phyloP scores from a whole-genome alignment of 2,329 filamentous ascomycete genomes.

The Xylariaceae sp. region DNA sequence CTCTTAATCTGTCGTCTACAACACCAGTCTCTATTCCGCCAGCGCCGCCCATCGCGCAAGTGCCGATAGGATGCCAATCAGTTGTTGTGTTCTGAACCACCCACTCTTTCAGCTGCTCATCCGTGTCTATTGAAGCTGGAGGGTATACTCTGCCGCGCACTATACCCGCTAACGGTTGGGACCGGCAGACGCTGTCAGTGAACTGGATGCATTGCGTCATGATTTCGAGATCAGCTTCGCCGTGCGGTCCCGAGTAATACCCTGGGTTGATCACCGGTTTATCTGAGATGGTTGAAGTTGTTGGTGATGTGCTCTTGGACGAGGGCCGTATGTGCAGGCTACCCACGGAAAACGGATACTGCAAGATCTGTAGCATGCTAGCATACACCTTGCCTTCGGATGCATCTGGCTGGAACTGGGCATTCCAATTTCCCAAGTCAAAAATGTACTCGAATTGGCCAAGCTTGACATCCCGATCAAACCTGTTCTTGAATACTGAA shows the following conservation, averaged over 20 bases:
- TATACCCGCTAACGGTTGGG: constrained; percentile 46
- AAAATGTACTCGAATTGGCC: constrained; percentile 59
- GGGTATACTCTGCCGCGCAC: constrained; percentile 40
- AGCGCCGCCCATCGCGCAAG: constrained; percentile 50
- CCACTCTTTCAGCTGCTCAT: constrained; percentile 44
- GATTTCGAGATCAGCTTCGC: constrained; percentile 50
- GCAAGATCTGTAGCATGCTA: constrained; percentile 57
- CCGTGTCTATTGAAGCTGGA: constrained; percentile 20
- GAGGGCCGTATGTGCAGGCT: constrained; percentile 51
- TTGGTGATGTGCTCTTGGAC: not conserved
- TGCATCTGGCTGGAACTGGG: constrained; percentile 42
- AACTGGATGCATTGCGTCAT: constrained; percentile 52
- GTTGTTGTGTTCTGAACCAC: constrained; percentile 46
- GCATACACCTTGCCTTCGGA: constrained; percentile 51
- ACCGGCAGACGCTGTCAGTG: constrained; percentile 47
- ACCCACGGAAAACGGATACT: constrained; percentile 59
- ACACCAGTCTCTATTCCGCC: constrained; percentile 37
- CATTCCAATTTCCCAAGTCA: constrained; percentile 55
- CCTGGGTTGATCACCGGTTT: constrained; percentile 50
- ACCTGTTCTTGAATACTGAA: constrained; percentile 43
- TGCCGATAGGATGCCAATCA: constrained; percentile 51
- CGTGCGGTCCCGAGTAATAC: constrained; percentile 49
- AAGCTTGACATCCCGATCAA: constrained; percentile 41
- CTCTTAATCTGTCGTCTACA: constrained; percentile 29
- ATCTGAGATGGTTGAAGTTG: constrained; percentile 25